A percentile compares a stretch with the other conserved stretches of the same genome.
Evolutionary conservation across 331 rosid genomes (phyloP).

Genomic region (Stylosanthes scabra): DNA sequence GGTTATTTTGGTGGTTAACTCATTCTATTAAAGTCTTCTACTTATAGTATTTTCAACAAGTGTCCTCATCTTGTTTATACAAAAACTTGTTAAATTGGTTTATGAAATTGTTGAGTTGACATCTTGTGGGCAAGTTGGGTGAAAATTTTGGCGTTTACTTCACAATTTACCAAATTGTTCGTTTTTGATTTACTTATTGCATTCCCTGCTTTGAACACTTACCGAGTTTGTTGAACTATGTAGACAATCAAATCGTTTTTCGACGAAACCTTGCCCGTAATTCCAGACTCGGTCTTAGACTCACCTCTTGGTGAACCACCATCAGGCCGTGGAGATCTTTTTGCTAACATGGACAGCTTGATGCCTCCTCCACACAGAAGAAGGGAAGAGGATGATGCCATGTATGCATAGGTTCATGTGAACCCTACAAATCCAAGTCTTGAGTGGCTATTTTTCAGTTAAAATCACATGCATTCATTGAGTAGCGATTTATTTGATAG

Average conservation of each 20-base stretch:
- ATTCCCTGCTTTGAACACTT: slow-evolving; percentile 35
- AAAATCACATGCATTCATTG: neutral
- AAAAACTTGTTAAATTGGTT: neutral
- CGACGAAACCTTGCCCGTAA: slow-evolving; percentile 82
- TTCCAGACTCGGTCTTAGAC: slow-evolving; percentile 87
- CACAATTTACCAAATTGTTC: slow-evolving; percentile 1
- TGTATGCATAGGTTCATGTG: slow-evolving; percentile 44
- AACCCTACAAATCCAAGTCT: neutral
- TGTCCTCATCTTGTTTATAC: neutral
- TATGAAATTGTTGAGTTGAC: neutral
- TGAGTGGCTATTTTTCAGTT: neutral
- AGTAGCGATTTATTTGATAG: neutral
- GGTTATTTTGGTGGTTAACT: too few species aligned
- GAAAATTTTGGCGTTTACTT: slow-evolving; percentile 24
- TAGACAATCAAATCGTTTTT: slow-evolving; percentile 83
- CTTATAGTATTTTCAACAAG: too few species aligned
- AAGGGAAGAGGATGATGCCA: slow-evolving; percentile 50
- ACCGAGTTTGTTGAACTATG: slow-evolving; percentile 43
- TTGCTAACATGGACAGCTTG: slow-evolving; percentile 56
- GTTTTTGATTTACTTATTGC: slow-evolving; percentile 27
- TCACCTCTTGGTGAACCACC: slow-evolving; percentile 57
- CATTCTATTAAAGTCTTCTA: too few species aligned
- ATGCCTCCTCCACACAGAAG: slow-evolving; percentile 72
- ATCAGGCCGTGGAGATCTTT: slow-evolving; percentile 62
- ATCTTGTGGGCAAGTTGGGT: neutral